Evolutionary conservation across 2,329 filamentous ascomycete genomes (phyloP).

Genomic region (Shiraia sp.): DNA sequence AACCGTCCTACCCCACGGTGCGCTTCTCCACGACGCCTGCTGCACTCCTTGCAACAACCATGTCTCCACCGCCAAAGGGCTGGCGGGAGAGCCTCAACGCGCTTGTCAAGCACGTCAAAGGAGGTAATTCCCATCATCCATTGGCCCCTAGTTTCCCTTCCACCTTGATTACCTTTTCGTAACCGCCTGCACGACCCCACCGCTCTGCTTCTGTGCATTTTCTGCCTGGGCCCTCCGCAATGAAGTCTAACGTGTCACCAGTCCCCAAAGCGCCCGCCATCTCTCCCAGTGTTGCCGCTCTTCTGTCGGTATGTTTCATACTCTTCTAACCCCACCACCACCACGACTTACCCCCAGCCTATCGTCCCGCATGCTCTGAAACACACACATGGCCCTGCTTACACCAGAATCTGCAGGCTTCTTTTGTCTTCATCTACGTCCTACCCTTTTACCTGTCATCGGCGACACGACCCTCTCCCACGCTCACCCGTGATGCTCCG

Average conservation of each 20-base stretch:
- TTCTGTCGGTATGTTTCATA: conserved; percentile 46
- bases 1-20: background rate
- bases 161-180: conserved; percentile 4
- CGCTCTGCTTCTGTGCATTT: conserved; percentile 16
- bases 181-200: conserved; percentile 33
- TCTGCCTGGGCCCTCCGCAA: conserved; percentile 13
- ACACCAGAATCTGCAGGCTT: conserved; percentile 55
- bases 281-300: conserved; percentile 39
- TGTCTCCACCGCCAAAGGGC: conserved; percentile 41
- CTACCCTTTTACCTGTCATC: conserved; percentile 84
- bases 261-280: conserved; percentile 43
- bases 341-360: conserved; percentile 24
- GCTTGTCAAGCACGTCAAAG: conserved; percentile 39
- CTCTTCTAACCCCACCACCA: conserved; percentile 22
- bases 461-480: conserved; percentile 76
- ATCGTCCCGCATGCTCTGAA: conserved; percentile 18
- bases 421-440: conserved; percentile 89
- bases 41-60: conserved; percentile 20
- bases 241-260: conserved; percentile 39
- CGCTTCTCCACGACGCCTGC: conserved; percentile 15
- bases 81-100: conserved; percentile 40
- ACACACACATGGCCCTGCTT: conserved; percentile 20
- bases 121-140: conserved; percentile 41
- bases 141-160: conserved; percentile 33
- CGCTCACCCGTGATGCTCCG: conserved; percentile 82